A percentile compares a stretch with the other conserved stretches of the same genome.
Evolutionary conservation across 768 basidiomycete species (phyloP).

Genomic region (Cystoderma amianthinum): DNA sequence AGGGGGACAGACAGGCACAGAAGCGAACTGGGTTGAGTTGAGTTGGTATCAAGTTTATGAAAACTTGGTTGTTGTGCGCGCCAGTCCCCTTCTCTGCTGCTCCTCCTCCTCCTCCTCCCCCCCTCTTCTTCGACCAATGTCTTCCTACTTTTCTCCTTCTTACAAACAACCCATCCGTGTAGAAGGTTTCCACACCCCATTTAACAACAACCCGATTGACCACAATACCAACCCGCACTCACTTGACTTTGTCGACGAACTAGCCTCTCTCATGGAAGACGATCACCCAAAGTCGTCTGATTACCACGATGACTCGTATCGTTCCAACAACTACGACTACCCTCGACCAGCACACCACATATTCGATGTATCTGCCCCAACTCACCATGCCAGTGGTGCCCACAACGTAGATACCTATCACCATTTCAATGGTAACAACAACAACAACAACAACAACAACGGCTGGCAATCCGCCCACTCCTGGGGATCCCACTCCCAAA

Average conservation of each 20-base stretch:
- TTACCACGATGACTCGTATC: neutral
- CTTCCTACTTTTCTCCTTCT: neutral
- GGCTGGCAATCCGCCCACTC: too few relatives aligned
- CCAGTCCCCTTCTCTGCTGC: neutral
- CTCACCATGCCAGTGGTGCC: neutral
- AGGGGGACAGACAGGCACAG: too few relatives aligned
- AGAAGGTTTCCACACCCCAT: neutral
- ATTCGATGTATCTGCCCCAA: neutral
- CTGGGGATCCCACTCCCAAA: too few relatives aligned
- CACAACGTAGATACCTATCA: too few relatives aligned
- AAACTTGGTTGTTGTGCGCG: too few relatives aligned
- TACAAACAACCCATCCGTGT: neutral
- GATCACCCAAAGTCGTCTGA: neutral
- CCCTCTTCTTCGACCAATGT: neutral
- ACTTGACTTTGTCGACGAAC: neutral
- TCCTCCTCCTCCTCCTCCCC: neutral
- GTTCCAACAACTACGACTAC: neutral
- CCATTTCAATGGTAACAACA: neutral
- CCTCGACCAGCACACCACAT: neutral
- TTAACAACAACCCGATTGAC: neutral
- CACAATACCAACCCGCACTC: neutral
- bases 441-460: neutral
- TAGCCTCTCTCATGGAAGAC: neutral
- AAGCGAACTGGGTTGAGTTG: too few relatives aligned
- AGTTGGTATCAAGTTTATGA: too few relatives aligned